Evolutionary conservation across 1,284 basidiomycete species (phyloP).

Genomic region (Trichosporon asahii): DNA sequence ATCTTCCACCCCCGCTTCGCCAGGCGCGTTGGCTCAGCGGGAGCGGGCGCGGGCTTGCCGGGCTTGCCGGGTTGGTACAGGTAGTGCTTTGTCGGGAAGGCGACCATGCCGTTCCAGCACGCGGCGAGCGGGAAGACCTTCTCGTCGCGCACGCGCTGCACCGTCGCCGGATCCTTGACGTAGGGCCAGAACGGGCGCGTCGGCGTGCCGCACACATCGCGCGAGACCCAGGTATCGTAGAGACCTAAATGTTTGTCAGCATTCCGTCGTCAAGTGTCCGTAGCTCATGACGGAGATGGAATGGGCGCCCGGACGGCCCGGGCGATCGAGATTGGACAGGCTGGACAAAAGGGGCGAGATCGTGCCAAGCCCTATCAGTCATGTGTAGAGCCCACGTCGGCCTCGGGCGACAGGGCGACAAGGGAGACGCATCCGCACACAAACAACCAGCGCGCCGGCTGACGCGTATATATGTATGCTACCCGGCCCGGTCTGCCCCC

Average conservation of each 20-base stretch:
- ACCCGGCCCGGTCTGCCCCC: background rate
- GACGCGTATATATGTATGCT: slow-evolving; percentile 7
- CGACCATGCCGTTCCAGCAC: slow-evolving; percentile 56
- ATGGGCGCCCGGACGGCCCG: background rate
- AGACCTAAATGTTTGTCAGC: slow-evolving; percentile 20
- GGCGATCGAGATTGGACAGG: background rate
- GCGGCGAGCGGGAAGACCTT: slow-evolving; percentile 57
- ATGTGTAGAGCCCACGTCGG: slow-evolving; percentile 7
- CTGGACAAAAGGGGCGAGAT: background rate
- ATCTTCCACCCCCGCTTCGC: slow-evolving; percentile 42
- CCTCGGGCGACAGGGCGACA: background rate
- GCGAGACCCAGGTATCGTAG: slow-evolving; percentile 58
- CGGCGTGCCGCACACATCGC: slow-evolving; percentile 53
- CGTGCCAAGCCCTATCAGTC: background rate
- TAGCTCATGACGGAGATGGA: background rate
- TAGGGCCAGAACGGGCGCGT: slow-evolving; percentile 58
- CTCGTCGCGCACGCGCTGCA: slow-evolving; percentile 49
- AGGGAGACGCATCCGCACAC: background rate
- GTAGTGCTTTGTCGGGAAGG: slow-evolving; percentile 56
- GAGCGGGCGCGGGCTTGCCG: slow-evolving; percentile 30
- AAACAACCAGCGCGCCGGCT: background rate
- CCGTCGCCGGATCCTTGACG: slow-evolving; percentile 53
- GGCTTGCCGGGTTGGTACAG: slow-evolving; percentile 49
- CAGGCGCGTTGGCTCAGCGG: background rate
- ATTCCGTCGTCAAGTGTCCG: background rate